Conservation (phyloP, 2,329 filamentous ascomycete species). For the Purpureocillium takamizusanense region DNA sequence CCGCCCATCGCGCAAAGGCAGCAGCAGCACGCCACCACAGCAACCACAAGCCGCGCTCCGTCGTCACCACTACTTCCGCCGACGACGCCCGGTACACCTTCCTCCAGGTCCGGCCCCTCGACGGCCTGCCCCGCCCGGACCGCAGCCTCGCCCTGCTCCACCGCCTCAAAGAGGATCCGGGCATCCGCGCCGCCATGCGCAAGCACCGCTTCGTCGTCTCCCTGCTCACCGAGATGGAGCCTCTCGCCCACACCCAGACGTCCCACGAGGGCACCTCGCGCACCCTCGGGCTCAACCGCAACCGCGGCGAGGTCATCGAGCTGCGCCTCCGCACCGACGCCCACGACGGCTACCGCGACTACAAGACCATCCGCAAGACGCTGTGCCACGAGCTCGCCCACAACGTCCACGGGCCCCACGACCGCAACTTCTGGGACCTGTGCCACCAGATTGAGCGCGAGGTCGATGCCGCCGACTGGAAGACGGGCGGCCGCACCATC, state of each 20-base stretch:
- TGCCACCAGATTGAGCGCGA: constrained; percentile 82
- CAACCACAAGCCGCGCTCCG: constrained; percentile 15
- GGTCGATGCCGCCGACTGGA: constrained; percentile 75
- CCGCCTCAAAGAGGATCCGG: constrained; percentile 71
- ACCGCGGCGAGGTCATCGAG: constrained; percentile 83
- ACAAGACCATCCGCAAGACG: constrained; percentile 82
- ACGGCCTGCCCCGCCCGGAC: constrained; percentile 67
- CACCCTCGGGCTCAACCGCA: constrained; percentile 79
- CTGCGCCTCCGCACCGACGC: constrained; percentile 84
- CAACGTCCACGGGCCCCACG: constrained; percentile 79
- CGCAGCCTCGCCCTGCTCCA: constrained; percentile 64
- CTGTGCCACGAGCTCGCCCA: constrained; percentile 93
- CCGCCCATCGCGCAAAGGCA: constrained; percentile 18
- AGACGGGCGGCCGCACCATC: constrained; percentile 55
- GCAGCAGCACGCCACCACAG: constrained; percentile 10
- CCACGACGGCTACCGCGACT: constrained; percentile 88
- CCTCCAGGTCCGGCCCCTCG: constrained; percentile 62
- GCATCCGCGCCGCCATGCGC: constrained; percentile 75
- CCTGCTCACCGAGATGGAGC: constrained; percentile 92
- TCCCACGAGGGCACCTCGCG: constrained; percentile 66
- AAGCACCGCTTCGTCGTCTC: constrained; percentile 79
- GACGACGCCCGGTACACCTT: constrained; percentile 74
- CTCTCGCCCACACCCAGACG: constrained; percentile 62
- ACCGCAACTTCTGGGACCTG: constrained; percentile 81
- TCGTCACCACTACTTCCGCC: constrained; percentile 10